Conservation (phyloP, 2,329 filamentous ascomycete genomes). For the Scolecobasidium constrictum region DNA sequence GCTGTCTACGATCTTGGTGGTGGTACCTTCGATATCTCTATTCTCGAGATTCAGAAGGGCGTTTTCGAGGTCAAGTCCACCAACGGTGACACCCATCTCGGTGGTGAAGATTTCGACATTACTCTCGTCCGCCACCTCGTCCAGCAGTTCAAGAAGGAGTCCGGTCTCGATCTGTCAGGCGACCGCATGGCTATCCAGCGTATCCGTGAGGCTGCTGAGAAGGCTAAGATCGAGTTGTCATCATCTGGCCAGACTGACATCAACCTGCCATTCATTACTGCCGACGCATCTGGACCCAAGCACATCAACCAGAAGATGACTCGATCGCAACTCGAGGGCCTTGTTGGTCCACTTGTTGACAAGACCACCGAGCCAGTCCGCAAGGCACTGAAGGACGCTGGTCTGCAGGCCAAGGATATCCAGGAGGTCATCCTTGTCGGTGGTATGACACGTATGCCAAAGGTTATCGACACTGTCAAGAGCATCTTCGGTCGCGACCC, state of each 20-base stretch:
- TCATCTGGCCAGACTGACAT: conserved; percentile 94
- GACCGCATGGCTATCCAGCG: conserved; percentile 99
- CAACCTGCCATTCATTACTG: conserved; percentile 97
- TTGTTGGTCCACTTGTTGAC: conserved; percentile 81
- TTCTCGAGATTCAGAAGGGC: conserved; percentile 93
- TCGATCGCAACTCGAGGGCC: conserved; percentile 81
- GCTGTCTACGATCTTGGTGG: conserved; percentile 97
- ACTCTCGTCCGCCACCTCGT: conserved; percentile 87
- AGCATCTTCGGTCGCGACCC: conserved; percentile 92
- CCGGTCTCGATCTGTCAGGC: conserved; percentile 74
- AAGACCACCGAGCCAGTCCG: conserved; percentile 85
- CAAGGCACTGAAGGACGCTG: conserved; percentile 94
- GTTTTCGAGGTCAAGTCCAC: conserved; percentile 99
- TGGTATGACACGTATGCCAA: conserved; percentile 99
- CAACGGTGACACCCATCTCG: conserved; percentile 96
- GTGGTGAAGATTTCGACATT: conserved; percentile 98
- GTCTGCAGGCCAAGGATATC: conserved; percentile 83
- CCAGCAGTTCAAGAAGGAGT: conserved; percentile 92
- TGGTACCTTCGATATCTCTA: conserved; percentile 98
- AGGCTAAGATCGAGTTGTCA: conserved; percentile 98
- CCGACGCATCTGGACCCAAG: conserved; percentile 89
- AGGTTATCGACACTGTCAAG: conserved; percentile 94
- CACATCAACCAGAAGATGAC: conserved; percentile 97
- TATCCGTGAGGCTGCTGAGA: conserved; percentile 97
- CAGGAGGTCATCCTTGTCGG: conserved; percentile 96